Evolutionary conservation across 805 yeast species (phyloP).

Genomic region (Wickerhamiella siamensis): DNA sequence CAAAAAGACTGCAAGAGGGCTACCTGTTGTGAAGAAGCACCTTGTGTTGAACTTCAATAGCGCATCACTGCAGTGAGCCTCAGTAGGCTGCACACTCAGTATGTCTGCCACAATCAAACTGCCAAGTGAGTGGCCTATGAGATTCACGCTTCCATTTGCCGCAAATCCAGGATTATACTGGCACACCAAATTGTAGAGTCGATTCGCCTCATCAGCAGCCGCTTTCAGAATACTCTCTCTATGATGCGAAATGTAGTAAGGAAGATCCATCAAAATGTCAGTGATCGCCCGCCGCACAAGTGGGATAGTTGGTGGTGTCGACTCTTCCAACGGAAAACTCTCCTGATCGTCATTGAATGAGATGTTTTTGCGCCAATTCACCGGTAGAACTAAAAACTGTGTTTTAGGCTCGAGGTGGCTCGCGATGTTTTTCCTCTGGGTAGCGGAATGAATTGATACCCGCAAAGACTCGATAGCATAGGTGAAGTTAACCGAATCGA

Average conservation of each 20-base stretch:
- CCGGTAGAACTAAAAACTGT: conserved; percentile 41
- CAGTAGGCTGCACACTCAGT: conserved; percentile 31
- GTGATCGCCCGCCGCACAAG: conserved; percentile 67
- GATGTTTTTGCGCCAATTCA: conserved; percentile 71
- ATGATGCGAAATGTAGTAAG: conserved; percentile 63
- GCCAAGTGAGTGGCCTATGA: conserved; percentile 81
- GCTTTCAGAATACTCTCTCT: conserved; percentile 46
- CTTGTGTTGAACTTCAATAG: conserved; percentile 54
- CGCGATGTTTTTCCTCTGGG: conserved; percentile 13
- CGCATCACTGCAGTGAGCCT: conserved; percentile 17
- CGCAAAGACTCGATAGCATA: conserved; percentile 40
- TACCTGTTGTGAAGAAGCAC: conserved; percentile 37
- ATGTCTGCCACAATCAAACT: conserved; percentile 72
- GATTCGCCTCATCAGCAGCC: conserved; percentile 58
- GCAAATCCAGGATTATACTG: conserved; percentile 56
- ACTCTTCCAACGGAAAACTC: conserved; percentile 47
- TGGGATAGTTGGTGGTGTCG: conserved; percentile 64
- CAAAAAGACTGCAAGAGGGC: conserved; percentile 19
- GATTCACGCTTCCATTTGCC: conserved; percentile 34
- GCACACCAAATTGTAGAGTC: conserved; percentile 45
- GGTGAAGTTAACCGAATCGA: conserved; percentile 72
- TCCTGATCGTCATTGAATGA: conserved; percentile 19
- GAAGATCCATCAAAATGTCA: conserved; percentile 73
- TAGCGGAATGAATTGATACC: conserved; percentile 21
- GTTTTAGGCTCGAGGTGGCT: conserved; percentile 11